phyloP scores from a whole-genome alignment of 257 asterid genomes.

The Hygrophila difformis region DNA sequence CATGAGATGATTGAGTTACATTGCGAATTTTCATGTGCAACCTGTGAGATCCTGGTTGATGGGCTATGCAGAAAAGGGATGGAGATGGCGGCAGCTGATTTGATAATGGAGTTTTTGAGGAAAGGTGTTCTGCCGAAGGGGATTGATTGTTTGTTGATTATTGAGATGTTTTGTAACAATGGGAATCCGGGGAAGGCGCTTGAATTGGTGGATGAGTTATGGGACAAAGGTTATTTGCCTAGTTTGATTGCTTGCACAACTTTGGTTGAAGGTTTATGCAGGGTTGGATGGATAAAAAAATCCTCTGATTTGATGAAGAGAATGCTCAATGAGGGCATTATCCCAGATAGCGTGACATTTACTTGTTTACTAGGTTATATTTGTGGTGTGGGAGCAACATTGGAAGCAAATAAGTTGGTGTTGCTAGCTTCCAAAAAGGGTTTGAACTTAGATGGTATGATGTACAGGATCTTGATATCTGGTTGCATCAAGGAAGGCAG shows the following conservation, averaged over 20 bases:
- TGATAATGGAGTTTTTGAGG: conserved; percentile 48
- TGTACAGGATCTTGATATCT: conserved; percentile 56
- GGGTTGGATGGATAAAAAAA: conserved; percentile 25
- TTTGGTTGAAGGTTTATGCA: conserved; percentile 59
- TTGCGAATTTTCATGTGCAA: conserved; percentile 55
- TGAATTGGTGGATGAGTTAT: conserved; percentile 54
- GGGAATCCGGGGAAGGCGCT: conserved; percentile 37
- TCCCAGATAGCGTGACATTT: conserved; percentile 77
- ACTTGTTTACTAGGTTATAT: conserved; percentile 58
- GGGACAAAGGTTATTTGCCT: conserved; percentile 54
- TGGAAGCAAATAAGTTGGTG: conserved; percentile 75
- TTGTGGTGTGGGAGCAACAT: conserved; percentile 45
- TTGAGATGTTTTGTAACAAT: conserved; percentile 52
- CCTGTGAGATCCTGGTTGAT: conserved; percentile 77
- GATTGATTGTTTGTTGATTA: conserved; percentile 42
- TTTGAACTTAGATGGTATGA: conserved; percentile 58
- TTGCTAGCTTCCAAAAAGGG: conserved; percentile 64
- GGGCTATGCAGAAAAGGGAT: conserved; percentile 60
- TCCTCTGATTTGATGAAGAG: conserved; percentile 36
- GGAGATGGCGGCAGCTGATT: conserved; percentile 40
- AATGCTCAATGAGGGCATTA: conserved; percentile 49
- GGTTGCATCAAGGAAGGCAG: conserved; percentile 62
- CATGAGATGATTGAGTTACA: conserved; percentile 74
- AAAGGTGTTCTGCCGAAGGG: conserved; percentile 48
- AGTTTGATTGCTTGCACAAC: conserved; percentile 63